Conservation (phyloP, 1,139 yeast species). For the Spencermartinsiella ligniputridi region DNA sequence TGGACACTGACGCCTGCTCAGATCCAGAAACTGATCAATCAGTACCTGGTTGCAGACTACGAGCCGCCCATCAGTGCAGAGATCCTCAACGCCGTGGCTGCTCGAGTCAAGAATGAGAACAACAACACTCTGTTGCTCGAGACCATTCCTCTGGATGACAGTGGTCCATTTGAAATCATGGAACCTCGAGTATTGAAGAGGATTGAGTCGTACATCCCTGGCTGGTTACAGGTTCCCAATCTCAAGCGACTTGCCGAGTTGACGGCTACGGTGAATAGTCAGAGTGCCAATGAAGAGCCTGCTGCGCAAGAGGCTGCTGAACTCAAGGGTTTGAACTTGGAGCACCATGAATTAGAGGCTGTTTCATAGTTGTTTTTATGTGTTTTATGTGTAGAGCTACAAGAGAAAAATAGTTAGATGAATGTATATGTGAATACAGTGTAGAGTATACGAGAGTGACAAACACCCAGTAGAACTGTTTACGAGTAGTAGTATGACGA, state of each 20-base stretch:
- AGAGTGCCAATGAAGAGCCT: conserved; percentile 9
- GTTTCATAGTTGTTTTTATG: neutral
- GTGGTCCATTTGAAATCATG: conserved; percentile 84
- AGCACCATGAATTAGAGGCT: conserved; percentile 1
- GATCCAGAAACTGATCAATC: conserved; percentile 85
- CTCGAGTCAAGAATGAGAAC: conserved; percentile 61
- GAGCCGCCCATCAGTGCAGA: conserved; percentile 90
- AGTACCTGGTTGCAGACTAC: conserved; percentile 89
- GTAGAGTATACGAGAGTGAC: neutral
- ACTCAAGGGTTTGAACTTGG: neutral
- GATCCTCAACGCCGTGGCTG: conserved; percentile 79
- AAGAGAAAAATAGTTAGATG: neutral
- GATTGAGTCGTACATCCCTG: conserved; percentile 96
- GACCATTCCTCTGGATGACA: conserved; percentile 53
- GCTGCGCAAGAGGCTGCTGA: conserved; percentile 3
- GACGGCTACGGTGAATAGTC: conserved; percentile 50
- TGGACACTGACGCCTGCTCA: conserved; percentile 91
- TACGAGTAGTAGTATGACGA: too few species aligned
- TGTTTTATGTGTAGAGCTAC: conserved; percentile 1
- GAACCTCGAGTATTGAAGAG: conserved; percentile 81
- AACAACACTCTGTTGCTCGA: conserved; percentile 42
- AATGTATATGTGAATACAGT: neutral
- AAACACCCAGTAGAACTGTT: neutral
- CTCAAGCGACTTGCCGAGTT: conserved; percentile 85
- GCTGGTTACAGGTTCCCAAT: conserved; percentile 85